These are phyloP conservation scores for Eutrema japonicum DNA, from an alignment of 345 rosid genomes.

Conservation along the genomic window DNA sequence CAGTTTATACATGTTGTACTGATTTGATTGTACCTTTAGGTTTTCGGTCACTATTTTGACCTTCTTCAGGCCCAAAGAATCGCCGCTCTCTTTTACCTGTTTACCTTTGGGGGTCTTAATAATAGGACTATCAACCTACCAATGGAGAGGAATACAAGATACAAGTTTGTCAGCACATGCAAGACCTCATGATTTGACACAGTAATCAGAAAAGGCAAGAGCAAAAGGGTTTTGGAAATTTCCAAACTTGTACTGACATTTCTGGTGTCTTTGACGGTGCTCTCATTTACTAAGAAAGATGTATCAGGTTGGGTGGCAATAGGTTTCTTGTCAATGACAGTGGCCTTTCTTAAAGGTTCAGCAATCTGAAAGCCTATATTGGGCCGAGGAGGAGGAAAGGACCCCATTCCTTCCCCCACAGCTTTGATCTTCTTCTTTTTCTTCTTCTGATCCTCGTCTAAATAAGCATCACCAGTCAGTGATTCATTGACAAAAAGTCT, in stretches of 20 bases:
- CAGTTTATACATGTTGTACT: background rate
- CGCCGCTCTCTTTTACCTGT: constrained; percentile 52
- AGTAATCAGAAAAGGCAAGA: background rate
- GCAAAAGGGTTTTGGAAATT: background rate
- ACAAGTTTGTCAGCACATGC: constrained; percentile 26
- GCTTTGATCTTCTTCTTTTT: constrained; percentile 74
- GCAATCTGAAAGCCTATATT: constrained; percentile 49
- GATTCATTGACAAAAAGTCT: constrained; percentile 11
- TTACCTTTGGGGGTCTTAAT: constrained; percentile 64
- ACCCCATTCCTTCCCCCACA: constrained; percentile 48
- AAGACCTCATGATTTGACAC: constrained; percentile 22
- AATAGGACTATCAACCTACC: constrained; percentile 65
- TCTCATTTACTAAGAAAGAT: constrained; percentile 51
- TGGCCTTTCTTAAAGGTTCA: constrained; percentile 63
- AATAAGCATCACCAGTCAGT: constrained; percentile 32
- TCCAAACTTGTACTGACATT: constrained; percentile 55
- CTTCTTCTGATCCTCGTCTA: constrained; percentile 83
- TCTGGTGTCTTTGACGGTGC: constrained; percentile 51
- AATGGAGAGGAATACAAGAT: constrained; percentile 35
- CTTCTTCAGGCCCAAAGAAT: constrained; percentile 51
- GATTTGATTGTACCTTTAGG: constrained; percentile 56
- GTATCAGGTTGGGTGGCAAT: constrained; percentile 50
- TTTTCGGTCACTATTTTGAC: constrained; percentile 84
- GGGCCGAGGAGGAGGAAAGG: constrained; percentile 51
- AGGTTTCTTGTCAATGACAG: constrained; percentile 48